A percentile compares a stretch with the other conserved stretches of the same genome.
Evolutionary conservation across 2,329 filamentous ascomycete genomes (phyloP).

Genomic region (Fusarium brachygibbosum): DNA sequence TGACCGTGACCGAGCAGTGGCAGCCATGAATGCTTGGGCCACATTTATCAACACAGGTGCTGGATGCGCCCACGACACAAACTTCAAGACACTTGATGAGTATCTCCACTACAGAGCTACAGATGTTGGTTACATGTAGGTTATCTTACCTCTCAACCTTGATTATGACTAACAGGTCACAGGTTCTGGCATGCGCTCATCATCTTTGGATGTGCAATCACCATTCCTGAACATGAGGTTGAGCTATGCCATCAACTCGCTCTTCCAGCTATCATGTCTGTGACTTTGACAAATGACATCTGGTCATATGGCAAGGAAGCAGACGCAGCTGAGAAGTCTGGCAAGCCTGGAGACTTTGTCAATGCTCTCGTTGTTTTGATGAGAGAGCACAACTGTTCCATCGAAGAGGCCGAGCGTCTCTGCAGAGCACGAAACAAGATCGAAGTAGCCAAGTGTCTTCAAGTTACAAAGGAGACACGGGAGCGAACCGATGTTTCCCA

Average conservation of each 20-base stretch:
- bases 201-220: not conserved
- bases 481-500: constrained; percentile 1
- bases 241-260: not conserved
- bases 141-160: rapidly evolving
- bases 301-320: constrained; percentile 1
- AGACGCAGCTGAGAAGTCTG: not conserved
- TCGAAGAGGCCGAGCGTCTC: not conserved
- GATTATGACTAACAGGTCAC: not conserved
- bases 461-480: not conserved
- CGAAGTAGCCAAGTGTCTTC: not conserved
- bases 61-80: constrained; percentile 5
- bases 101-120: constrained; percentile 2
- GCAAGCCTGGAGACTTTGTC: not conserved
- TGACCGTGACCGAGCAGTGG: not conserved
- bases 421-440: not conserved
- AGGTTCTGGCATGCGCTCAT: constrained; percentile 3
- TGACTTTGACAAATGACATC: not conserved
- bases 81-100: constrained; percentile 4
- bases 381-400: not conserved
- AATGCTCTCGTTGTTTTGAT: not conserved
- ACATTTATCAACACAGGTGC: constrained; percentile 1
- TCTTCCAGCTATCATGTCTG: not conserved
- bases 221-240: not conserved
- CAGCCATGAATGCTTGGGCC: constrained; percentile 8
- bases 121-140: not conserved